phyloP scores from a whole-genome alignment of 805 yeast genomes.

The Ogataea haglerorum region DNA sequence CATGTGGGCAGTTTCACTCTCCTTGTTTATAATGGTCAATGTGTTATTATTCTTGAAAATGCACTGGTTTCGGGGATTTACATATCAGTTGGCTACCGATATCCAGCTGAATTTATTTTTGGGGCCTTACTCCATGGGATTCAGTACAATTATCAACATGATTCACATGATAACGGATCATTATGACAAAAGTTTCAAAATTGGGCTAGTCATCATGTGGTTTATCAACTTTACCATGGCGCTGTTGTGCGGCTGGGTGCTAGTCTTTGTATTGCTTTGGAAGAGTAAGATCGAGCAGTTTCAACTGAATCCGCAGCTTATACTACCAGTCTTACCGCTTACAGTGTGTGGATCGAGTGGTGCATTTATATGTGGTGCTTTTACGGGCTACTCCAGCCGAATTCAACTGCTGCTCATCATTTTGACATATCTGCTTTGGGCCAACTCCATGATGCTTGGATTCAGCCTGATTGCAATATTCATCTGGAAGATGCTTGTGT shows the following conservation, averaged over 20 bases:
- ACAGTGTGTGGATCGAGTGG: slow-evolving; percentile 72
- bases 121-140: slow-evolving; percentile 84
- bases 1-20: slow-evolving; percentile 51
- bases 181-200: slow-evolving; percentile 29
- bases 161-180: slow-evolving; percentile 40
- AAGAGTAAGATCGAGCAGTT: slow-evolving; percentile 32
- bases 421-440: slow-evolving; percentile 59
- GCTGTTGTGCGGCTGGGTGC: slow-evolving; percentile 53
- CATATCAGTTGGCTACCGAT: slow-evolving; percentile 32
- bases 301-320: slow-evolving; percentile 50
- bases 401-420: slow-evolving; percentile 51
- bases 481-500: slow-evolving; percentile 54
- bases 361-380: slow-evolving; percentile 43
- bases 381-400: slow-evolving; percentile 35
- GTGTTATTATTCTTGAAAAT: slow-evolving; percentile 37
- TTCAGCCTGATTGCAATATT: slow-evolving; percentile 53
- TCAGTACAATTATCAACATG: slow-evolving; percentile 58
- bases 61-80: slow-evolving; percentile 24
- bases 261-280: slow-evolving; percentile 47
- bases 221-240: slow-evolving; percentile 60
- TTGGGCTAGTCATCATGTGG: slow-evolving; percentile 56
- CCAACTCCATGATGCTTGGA: slow-evolving; percentile 64
- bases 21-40: slow-evolving; percentile 42
- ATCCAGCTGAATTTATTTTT: slow-evolving; percentile 55
- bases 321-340: slow-evolving; percentile 75